Conservation (phyloP, 495 filamentous ascomycete species). For the Aspergillus diversus region DNA sequence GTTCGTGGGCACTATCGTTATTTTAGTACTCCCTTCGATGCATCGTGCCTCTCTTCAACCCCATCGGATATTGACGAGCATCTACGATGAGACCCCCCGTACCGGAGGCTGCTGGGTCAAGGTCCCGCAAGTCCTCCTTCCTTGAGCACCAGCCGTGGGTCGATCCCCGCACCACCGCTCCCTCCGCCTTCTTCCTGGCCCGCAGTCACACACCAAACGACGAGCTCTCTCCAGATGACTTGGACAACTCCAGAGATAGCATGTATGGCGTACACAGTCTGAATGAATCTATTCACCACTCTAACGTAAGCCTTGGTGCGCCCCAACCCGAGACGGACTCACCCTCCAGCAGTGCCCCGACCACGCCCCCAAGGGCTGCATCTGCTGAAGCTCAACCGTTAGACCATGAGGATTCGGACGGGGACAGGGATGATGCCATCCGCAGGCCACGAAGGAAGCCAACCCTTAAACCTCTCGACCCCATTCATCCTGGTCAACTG, state of each 20-base stretch:
- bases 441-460: slow-evolving; percentile 40
- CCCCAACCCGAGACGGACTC: slow-evolving; percentile 19
- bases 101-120: slow-evolving; percentile 36
- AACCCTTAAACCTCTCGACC: slow-evolving; percentile 38
- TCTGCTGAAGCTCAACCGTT: slow-evolving; percentile 4
- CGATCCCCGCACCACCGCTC: slow-evolving; percentile 44
- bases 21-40: not conserved
- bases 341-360: slow-evolving; percentile 17
- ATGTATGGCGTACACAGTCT: slow-evolving; percentile 69
- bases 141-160: slow-evolving; percentile 39
- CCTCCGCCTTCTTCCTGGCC: slow-evolving; percentile 54
- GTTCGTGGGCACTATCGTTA: not conserved
- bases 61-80: slow-evolving; percentile 12
- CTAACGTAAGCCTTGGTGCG: slow-evolving; percentile 18
- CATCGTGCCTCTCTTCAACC: slow-evolving; percentile 9
- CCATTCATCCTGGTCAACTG: slow-evolving; percentile 21
- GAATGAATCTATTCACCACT: slow-evolving; percentile 52
- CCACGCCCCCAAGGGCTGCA: slow-evolving; percentile 1
- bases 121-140: slow-evolving; percentile 38
- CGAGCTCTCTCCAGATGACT: slow-evolving; percentile 30
- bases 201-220: slow-evolving; percentile 30
- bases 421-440: slow-evolving; percentile 34
- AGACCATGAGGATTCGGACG: slow-evolving; percentile 29
- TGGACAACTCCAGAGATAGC: slow-evolving; percentile 39
- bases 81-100: slow-evolving; percentile 45